phyloP scores from a whole-genome alignment of 1,139 yeast species.

The Geotrichum phurueaensis region DNA sequence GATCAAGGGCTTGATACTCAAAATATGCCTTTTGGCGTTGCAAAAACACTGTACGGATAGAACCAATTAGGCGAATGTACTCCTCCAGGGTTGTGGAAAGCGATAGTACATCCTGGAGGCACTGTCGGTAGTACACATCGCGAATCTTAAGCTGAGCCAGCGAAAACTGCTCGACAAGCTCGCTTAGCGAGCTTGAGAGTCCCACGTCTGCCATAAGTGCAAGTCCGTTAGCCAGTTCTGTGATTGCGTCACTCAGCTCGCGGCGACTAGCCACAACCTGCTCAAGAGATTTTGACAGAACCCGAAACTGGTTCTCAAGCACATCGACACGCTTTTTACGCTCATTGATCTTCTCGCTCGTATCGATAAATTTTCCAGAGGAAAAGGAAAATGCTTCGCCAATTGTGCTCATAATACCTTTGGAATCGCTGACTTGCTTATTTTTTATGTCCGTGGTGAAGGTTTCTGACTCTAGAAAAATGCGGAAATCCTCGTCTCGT shows the following conservation, averaged over 20 bases:
- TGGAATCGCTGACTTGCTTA: constrained; percentile 13
- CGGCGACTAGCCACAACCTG: constrained; percentile 67
- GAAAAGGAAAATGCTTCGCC: constrained; percentile 43
- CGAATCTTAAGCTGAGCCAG: constrained; percentile 64
- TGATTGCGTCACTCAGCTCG: constrained; percentile 61
- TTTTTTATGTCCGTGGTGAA: constrained; percentile 49
- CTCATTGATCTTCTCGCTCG: constrained; percentile 70
- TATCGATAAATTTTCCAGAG: constrained; percentile 58
- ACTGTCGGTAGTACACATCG: constrained; percentile 71
- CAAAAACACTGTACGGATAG: constrained; percentile 67
- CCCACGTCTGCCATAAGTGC: constrained; percentile 66
- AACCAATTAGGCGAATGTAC: constrained; percentile 69
- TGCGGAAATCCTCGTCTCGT: constrained; percentile 65
- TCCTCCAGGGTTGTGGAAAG: constrained; percentile 86
- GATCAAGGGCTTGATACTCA: constrained; percentile 50
- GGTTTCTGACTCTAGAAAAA: constrained; percentile 71
- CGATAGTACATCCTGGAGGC: constrained; percentile 80
- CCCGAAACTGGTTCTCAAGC: constrained; percentile 66
- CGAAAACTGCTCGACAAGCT: constrained; percentile 59
- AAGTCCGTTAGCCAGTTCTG: constrained; percentile 54
- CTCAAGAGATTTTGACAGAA: constrained; percentile 67
- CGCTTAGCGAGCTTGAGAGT: constrained; percentile 60
- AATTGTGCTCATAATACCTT: constrained; percentile 58
- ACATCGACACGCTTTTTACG: constrained; percentile 65
- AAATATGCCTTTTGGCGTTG: constrained; percentile 68